Base-by-base conservation (phyloP, 1,284 basidiomycete species). In the Cronartium ribicola region DNA sequence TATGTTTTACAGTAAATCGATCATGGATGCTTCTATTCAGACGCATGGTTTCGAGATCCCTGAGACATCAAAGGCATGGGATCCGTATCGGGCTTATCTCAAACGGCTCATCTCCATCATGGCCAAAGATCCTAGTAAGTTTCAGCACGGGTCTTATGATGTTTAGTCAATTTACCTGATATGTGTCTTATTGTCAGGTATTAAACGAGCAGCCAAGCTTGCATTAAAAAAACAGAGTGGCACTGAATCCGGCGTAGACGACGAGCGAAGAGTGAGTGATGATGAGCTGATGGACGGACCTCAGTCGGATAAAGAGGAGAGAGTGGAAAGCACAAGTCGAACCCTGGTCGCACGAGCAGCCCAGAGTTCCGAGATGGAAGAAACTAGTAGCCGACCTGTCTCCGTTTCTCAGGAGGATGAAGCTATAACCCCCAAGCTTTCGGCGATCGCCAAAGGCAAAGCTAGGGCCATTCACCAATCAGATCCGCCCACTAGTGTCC, bases 71-170 rank as follows among this genome's bases (percentile, higher is more conserved):
- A 80, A 79, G 67, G 76, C 76, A 13, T 80, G 79, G 79, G 79
- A 80, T 68, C 75, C 78, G 22, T 78, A 79, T 55, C 76, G 79
- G 8, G 76, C 77, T 51, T 80, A 80, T 71, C 77, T 80, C 66
- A 80, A 79, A 76, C 68, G 80, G 5, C 63, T 80, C 67, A 76
- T 80, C 61, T 78, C 77, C 41, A 76, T 79, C 17, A 77, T 77
- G 37, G 77, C 78, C 20, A 80, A 80, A 75, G 73, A 75, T 75
- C 65, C 70, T 22, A 73, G 70, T 73, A 22, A 60, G 63, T 10
- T 14, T 60, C n/a, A 11, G 41, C 66, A 51, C 37, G 7, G 11
- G 11, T 51, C 20, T 51, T 20, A 14, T 51, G 46, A 13, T 62
- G 10, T 5, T 43, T 48, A 11, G 3, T 6, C 7, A 41, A 43